Percentiles rank a stretch among this genome's conserved stretches.
phyloP scores from a whole-genome alignment of 1,284 basidiomycete genomes.

The Leccinum pachyderme region DNA sequence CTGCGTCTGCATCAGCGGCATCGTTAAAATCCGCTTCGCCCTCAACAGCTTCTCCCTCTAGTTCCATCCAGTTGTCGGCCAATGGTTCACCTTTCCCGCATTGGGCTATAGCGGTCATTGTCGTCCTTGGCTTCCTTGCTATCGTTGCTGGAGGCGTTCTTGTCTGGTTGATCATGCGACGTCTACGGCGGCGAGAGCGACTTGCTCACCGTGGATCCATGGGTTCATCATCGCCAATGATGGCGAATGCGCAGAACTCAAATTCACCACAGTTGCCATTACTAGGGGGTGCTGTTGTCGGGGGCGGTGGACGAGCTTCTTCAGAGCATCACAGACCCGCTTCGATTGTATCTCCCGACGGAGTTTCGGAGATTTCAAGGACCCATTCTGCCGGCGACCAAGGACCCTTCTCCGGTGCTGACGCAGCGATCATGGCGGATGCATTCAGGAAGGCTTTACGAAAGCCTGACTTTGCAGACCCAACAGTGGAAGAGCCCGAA shows the following conservation, averaged over 20 bases:
- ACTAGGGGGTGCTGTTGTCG: conserved; percentile 38
- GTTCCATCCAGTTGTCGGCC: conserved; percentile 46
- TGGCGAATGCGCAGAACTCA: conserved; percentile 50
- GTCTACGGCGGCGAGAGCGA: conserved; percentile 51
- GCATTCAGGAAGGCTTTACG: conserved; percentile 81
- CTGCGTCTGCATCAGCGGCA: conserved; percentile 33
- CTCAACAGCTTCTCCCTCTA: conserved; percentile 31
- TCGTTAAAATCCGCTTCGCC: conserved; percentile 31
- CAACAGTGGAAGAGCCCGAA: conserved; percentile 64
- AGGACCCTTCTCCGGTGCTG: conserved; percentile 73
- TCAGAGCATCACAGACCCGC: conserved; percentile 37
- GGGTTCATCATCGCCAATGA: conserved; percentile 79
- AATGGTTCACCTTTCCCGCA: conserved; percentile 56
- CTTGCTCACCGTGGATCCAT: conserved; percentile 68
- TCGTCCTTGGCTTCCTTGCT: conserved; percentile 77
- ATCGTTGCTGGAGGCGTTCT: conserved; percentile 66
- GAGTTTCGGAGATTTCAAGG: conserved; percentile 65
- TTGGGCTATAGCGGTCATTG: conserved; percentile 88
- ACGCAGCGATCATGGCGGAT: conserved; percentile 86
- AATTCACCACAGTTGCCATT: conserved; percentile 53
- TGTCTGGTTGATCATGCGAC: conserved; percentile 67
- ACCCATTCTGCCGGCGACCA: conserved; percentile 54
- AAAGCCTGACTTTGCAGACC: conserved; percentile 75
- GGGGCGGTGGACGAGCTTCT: conserved; percentile 30
- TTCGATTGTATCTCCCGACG: conserved; percentile 56